Base-by-base conservation (phyloP, 2,329 filamentous ascomycete genomes). In the Didymella sp. region DNA sequence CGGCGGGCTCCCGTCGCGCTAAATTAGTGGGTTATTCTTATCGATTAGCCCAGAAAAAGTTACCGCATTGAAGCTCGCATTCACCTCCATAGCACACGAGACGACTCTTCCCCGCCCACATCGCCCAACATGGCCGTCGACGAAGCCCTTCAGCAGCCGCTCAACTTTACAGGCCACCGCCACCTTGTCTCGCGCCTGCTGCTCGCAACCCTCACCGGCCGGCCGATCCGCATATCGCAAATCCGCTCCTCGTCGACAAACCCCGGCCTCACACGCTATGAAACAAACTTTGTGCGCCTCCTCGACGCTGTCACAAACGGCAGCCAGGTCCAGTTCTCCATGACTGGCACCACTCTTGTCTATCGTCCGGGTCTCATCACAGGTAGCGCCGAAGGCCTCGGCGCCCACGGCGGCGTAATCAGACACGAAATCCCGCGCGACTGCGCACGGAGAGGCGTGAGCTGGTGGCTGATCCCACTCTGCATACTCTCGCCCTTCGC, bases 271-370 rank as follows among this genome's bases (percentile, higher is more conserved):
- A 89, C 91, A 51, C 89, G 92, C 45, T 90, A 96, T 80, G 95
- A 99, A 79, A 88, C 98, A 70, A 98, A 95, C 43, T 94, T 99
- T 77, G 85, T 99, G 28, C 93, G 95, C 55, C 89, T 99, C 17
- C 88, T 99, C 72, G 95, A 98, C 77, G 85, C 91, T 66, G 84
- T 99, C 69, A 99, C 95, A 72, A 99, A 99, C 82, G 95, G 95
- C 78, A 91, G 90, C 56, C 88, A 90, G 53, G 92, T 98, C 79
- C 93, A 97, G 72, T 96, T 99, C 67, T 96, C 92, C 11, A 95
- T 96, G 79, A 97, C 92, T 1, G 95, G 95, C 73, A 98, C 95
- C 0, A 93, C 92, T 1, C 85, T 99, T 53, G 89, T 93, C 33
- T 99, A 96, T 79, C 89, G 91, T 64, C 95, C 95, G 0, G 95